Evolutionary conservation across 495 filamentous ascomycete species (phyloP), one percentile per base, ranked within the genome.

Genomic region (Aspergillus bertholletiae): DNA sequence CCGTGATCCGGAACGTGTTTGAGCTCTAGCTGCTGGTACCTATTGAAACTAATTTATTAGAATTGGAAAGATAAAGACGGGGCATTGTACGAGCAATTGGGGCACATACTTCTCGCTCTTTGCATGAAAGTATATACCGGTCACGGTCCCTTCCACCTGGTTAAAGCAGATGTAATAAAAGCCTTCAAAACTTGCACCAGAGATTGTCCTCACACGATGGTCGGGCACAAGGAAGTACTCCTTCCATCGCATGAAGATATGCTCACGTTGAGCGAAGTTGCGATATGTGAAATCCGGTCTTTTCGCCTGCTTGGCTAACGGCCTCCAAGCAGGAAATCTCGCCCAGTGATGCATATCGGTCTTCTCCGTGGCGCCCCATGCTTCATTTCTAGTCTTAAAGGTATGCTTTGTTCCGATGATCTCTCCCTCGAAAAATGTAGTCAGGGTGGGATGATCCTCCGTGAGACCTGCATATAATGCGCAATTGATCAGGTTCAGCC

Each of bases 81-180:
- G 18, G 39, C 5, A 2, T 43, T 43, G 18, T 5, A 22, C 11
- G n/a, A 22, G 39, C 39, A 22, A 11, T 17, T 18, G 21, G 41
- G 26, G 55, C 26, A 80, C 88, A 72, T 75, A 96, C 89, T 91
- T 92, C 71, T 97, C 92, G 68, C 91, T 97, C 77, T 91, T 96
- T 26, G 91, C 87, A 73, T 99, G 95, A 69, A 96, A 99, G 70
- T 99, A 99, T 46, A 96, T 96, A 9, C 95, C 95, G 61, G 82
- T 89, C 15, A 99, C 87, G 30, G 78, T 86, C 15, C 94, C 94
- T 23, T 80, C 74, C 12, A 89, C 75, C 73, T 97, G 95, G 66
- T 97, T 96, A 74, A 97, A 99, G 72, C 92, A 97, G 54, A 99
- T 97, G 61, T 97, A 99, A 66, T 99, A 99, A 65, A 99, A 99